These are phyloP conservation scores for Senna siamea DNA, from an alignment of 306 rosid genomes.

Conservation along the genomic window DNA sequence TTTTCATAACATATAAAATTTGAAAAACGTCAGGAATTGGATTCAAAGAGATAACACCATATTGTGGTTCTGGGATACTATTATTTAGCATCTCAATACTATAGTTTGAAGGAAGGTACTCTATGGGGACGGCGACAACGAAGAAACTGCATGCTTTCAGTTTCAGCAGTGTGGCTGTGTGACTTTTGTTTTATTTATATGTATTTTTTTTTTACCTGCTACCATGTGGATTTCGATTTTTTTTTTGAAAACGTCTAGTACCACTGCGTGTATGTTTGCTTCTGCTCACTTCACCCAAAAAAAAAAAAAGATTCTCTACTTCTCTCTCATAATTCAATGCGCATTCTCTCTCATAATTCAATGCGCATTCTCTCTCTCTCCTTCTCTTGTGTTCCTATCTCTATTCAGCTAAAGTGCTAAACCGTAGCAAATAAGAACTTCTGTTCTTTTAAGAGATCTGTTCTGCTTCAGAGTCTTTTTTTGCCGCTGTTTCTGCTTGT, in stretches of 20 bases:
- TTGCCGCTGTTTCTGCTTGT: too few relatives aligned
- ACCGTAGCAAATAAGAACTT: neutral
- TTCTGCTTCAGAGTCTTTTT: neutral
- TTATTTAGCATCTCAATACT: conserved; percentile 18
- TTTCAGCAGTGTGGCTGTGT: neutral
- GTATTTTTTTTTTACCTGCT: neutral
- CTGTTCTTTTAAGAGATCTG: neutral
- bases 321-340: neutral
- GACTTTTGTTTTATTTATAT: neutral
- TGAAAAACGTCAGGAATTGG: neutral
- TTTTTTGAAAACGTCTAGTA: conserved; percentile 17
- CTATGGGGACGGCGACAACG: neutral
- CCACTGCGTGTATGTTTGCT: conserved; percentile 9
- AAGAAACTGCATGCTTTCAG: neutral
- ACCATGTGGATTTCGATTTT: conserved; percentile 30
- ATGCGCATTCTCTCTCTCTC: neutral
- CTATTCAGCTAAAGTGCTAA: neutral
- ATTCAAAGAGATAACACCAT: neutral
- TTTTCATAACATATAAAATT: neutral
- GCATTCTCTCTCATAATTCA: neutral
- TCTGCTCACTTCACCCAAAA: conserved; percentile 12
- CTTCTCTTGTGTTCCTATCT: neutral
- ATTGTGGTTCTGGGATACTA: neutral
- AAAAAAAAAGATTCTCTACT: conserved; percentile 40
- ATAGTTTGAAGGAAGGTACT: conserved; percentile 19